Evolutionary conservation across 2,329 filamentous ascomycete species (phyloP).

Genomic region (Huntiella decipiens): DNA sequence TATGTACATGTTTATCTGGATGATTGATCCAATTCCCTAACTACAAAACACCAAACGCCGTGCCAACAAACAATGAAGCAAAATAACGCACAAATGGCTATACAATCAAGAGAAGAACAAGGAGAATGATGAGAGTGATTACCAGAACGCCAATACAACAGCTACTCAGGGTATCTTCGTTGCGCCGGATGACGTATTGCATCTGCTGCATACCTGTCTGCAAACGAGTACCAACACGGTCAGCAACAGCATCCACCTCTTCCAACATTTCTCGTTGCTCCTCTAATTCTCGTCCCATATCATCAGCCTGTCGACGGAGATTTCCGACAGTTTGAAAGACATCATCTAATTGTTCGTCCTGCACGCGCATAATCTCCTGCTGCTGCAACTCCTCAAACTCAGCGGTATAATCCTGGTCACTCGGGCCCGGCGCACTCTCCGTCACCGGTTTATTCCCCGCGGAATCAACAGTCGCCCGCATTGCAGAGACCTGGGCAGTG

Average conservation of each 20-base stretch:
- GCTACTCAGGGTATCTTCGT: slow-evolving; percentile 74
- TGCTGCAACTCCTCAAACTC: slow-evolving; percentile 86
- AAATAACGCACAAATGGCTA: slow-evolving; percentile 16
- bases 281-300: slow-evolving; percentile 91
- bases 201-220: slow-evolving; percentile 76
- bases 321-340: slow-evolving; percentile 90
- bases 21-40: not conserved
- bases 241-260: slow-evolving; percentile 64
- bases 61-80: not conserved
- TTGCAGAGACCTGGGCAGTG: slow-evolving; percentile 72
- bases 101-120: slow-evolving; percentile 56
- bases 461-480: slow-evolving; percentile 53
- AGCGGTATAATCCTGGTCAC: slow-evolving; percentile 45
- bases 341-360: slow-evolving; percentile 80
- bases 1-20: not conserved
- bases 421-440: slow-evolving; percentile 17
- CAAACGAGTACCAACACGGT: slow-evolving; percentile 71
- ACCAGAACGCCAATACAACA: slow-evolving; percentile 86
- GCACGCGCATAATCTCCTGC: slow-evolving; percentile 77
- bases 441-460: slow-evolving; percentile 13
- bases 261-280: slow-evolving; percentile 84
- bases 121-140: slow-evolving; percentile 66
- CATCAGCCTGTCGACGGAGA: slow-evolving; percentile 72
- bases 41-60: not conserved
- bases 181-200: slow-evolving; percentile 64